phyloP scores from a whole-genome alignment of 202 grass and related monocot genomes.

The Brachypodium distachyon region DNA sequence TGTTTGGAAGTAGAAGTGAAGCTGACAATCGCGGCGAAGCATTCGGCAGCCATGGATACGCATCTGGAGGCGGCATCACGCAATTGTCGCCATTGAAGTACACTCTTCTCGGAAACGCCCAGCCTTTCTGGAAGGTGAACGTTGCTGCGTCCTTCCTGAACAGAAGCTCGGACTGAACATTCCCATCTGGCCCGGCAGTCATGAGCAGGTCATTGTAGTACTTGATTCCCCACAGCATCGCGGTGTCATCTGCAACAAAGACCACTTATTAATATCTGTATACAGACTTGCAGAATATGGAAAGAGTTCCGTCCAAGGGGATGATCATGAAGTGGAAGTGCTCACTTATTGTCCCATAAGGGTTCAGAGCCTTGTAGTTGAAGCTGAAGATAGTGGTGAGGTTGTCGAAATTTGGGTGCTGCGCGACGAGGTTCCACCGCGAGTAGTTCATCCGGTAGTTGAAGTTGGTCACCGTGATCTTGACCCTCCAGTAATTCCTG shows the following conservation, averaged over 20 bases:
- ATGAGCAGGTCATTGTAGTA: slow-evolving; percentile 94
- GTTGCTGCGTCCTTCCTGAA: slow-evolving; percentile 54
- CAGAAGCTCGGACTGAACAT: slow-evolving; percentile 92
- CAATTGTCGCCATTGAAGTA: slow-evolving; percentile 98
- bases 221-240: slow-evolving; percentile 94
- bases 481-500: slow-evolving; percentile 86
- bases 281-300: background rate
- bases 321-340: background rate
- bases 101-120: slow-evolving; percentile 79
- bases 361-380: slow-evolving; percentile 59
- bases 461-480: slow-evolving; percentile 78
- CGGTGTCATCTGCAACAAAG: slow-evolving; percentile 57
- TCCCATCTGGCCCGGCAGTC: slow-evolving; percentile 58
- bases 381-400: slow-evolving; percentile 81
- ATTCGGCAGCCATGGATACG: slow-evolving; percentile 84
- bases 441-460: slow-evolving; percentile 96
- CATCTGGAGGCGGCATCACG: slow-evolving; percentile 90
- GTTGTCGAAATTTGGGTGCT: slow-evolving; percentile 91
- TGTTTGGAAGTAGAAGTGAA: slow-evolving; percentile 11
- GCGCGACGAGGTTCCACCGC: slow-evolving; percentile 83
- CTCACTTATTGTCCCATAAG: slow-evolving; percentile 83
- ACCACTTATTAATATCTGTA: background rate
- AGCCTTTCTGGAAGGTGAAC: slow-evolving; percentile 93
- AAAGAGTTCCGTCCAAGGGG: background rate
- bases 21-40: slow-evolving; percentile 21